A percentile compares a stretch with the other conserved stretches of the same genome.
These are phyloP conservation scores for Raddia guianensis DNA, from an alignment of 176 grass and related monocot genomes.

Conservation along the genomic window DNA sequence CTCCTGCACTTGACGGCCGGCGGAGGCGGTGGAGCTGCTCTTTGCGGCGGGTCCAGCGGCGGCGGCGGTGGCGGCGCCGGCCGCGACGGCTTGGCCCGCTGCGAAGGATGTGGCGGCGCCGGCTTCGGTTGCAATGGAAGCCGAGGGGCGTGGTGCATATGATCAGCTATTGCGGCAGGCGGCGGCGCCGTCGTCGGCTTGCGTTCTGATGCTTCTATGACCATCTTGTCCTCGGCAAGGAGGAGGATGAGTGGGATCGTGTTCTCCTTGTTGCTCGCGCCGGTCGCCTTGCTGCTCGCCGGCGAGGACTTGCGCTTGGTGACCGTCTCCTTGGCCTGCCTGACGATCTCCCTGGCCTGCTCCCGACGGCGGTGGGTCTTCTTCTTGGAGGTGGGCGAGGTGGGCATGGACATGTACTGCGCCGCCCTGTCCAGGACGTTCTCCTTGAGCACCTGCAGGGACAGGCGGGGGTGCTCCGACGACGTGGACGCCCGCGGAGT, in stretches of 20 bases:
- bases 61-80: not conserved
- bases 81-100: not conserved
- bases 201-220: not conserved
- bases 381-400: constrained; percentile 54
- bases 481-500: constrained; percentile 67
- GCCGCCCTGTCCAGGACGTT: constrained; percentile 40
- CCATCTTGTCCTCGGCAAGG: constrained; percentile 5
- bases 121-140: constrained; percentile 29
- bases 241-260: not conserved
- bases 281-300: not conserved
- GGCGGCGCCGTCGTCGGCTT: not conserved
- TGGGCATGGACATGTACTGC: constrained; percentile 61
- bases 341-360: constrained; percentile 59
- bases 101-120: not conserved
- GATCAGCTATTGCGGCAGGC: not conserved
- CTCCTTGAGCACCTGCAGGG: constrained; percentile 66
- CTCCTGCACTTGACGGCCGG: constrained; percentile 47
- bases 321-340: constrained; percentile 76
- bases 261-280: constrained; percentile 33
- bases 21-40: not conserved
- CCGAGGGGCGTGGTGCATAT: constrained; percentile 36
- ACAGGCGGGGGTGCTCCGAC: constrained; percentile 48
- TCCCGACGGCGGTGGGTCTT: constrained; percentile 36
- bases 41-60: not conserved
- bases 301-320: constrained; percentile 41